Base-by-base conservation (phyloP, 768 basidiomycete genomes). In the Rhizopogon sp. region DNA sequence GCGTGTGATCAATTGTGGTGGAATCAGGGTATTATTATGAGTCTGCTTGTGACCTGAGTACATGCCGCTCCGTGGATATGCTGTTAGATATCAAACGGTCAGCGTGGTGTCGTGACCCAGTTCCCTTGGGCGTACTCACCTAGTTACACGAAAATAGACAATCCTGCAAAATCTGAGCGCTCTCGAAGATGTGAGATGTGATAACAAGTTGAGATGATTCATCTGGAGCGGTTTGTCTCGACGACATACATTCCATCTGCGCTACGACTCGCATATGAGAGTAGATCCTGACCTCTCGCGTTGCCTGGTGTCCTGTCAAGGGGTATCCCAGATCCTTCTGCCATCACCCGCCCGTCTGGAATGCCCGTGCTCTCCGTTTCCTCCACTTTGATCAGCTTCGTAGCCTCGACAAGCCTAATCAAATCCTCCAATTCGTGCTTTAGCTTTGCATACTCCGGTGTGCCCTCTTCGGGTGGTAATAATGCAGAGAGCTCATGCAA, bases 391-490 rank as follows among this genome's bases (percentile, higher is more conserved):
- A 87, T 83, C 25, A 87, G 67, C 67, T 81, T 88, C 51, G 92
- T 90, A 3, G 90, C 90, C 63, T 93, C 89, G 13, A 93, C 90
- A 9, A 93, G 75, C 58, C 77, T 80, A 54, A 92, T 74, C 49
- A 93, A 79, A 52, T 85, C 84, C 59, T 87, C 85, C 58, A 93
- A 69, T 58, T 88, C 83, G 41, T 60, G 57, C 56, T 81, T 85
- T 42, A 87, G 70, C 17, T 67, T 65, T 3, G 65, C 61, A 58
- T 85, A 79, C 55, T 83, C 79, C 5, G 66, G 63, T 0, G 88
- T 81, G 39, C 79, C 81, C 56, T 81, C 74, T 45, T 73, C 65
- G 1, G 90, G 91, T 2, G 88, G 82, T 28, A 78, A 65, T 43
- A 93, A 77, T 35, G 91, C 90, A 46, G 90, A 84, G 44, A 90